Evolutionary conservation across 306 rosid genomes (phyloP).

Genomic region (Vachellia pachyceras): DNA sequence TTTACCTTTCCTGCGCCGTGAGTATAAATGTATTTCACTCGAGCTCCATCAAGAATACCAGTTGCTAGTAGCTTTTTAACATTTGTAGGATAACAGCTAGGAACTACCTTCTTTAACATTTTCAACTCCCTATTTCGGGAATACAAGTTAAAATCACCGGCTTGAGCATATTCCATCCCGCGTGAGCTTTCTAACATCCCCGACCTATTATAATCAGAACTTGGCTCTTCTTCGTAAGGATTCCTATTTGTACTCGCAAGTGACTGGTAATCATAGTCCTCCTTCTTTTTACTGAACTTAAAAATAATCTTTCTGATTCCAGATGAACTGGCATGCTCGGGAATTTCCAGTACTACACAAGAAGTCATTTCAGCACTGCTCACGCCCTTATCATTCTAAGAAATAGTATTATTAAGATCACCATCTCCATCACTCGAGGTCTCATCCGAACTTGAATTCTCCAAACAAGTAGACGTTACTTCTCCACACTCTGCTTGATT

Average conservation of each 20-base stretch:
- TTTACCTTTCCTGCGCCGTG: conserved; percentile 63
- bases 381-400: conserved; percentile 45
- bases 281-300: conserved; percentile 86
- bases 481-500: conserved; percentile 77
- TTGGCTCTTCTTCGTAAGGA: conserved; percentile 42
- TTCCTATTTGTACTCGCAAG: conserved; percentile 32
- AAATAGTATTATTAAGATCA: conserved; percentile 38
- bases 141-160: conserved; percentile 43
- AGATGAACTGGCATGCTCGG: conserved; percentile 71
- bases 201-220: conserved; percentile 39
- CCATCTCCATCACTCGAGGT: conserved; percentile 58
- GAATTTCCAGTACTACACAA: conserved; percentile 80
- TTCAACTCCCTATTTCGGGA: conserved; percentile 64
- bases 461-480: conserved; percentile 68
- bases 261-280: conserved; percentile 51
- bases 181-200: conserved; percentile 45
- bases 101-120: conserved; percentile 68
- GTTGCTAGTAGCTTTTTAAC: conserved; percentile 89
- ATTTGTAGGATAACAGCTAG: conserved; percentile 71
- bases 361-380: conserved; percentile 56
- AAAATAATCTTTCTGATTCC: conserved; percentile 91
- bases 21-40: conserved; percentile 66
- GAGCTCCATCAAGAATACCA: conserved; percentile 93
- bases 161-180: conserved; percentile 46
- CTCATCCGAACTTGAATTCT: conserved; percentile 68